Base-by-base conservation (phyloP, 306 rosid species). In the Morella rubra region DNA sequence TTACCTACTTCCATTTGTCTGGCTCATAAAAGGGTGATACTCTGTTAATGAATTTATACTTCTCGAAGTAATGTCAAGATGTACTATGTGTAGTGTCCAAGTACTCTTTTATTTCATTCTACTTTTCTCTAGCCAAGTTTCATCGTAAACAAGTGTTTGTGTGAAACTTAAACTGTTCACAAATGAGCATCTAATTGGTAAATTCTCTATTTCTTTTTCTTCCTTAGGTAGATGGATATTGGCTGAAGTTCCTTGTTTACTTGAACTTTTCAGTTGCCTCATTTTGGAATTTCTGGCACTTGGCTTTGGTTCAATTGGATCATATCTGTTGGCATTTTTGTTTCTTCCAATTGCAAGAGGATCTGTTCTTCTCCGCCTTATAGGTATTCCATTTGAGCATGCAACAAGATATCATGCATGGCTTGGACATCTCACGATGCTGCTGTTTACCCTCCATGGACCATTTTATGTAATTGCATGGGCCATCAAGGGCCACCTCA, bases 361-460 rank as follows among this genome's bases (percentile, higher is more conserved):
- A 82, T 94, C 98, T n/a, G 89, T 88, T 83, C 97, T 94, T 87
- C 93, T 94, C 55, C 93, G 93, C 59, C 80, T 85, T 6, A 83
- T 86, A 76, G 90, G 90, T 75, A 89, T 94, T 80, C 98, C 98
- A 9, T 90, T 92, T 16, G 98, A 94, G 84, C 97, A 92, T 41
- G 98, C 98, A 45, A 77, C 97, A 32, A 87, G 56, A 76, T 94
- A 94, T 79, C 98, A 94, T 81, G 97, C 92, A 5, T 94, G 98
- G 98, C 84, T 92, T 72, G 98, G 98, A 76, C 98, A 94, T 82
- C 95, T 94, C 58, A 94, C 97, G n/a, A 94, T 94, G 98, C 79
- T 77, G 76, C 44, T 94, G 47, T 94, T 94, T 73, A 90, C 96
- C 54, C 81, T 90, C 85, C 98, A 94, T 22, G 96, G 97, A 53